phyloP scores from a whole-genome alignment of 768 basidiomycete species.

The Phanerochaete carnosa region DNA sequence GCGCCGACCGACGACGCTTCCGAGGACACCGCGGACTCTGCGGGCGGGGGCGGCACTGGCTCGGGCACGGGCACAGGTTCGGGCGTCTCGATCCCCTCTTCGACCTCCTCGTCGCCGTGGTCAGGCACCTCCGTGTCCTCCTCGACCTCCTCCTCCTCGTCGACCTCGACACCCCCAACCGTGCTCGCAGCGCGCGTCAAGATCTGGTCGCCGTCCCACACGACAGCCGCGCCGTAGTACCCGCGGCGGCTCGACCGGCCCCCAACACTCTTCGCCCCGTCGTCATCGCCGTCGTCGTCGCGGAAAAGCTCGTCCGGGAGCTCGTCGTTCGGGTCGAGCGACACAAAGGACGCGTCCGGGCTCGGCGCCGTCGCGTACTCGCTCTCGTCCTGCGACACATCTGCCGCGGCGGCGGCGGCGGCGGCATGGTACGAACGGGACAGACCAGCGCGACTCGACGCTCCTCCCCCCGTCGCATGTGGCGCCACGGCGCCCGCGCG shows the following conservation, averaged over 20 bases:
- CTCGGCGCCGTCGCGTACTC: neutral
- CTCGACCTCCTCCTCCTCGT: neutral
- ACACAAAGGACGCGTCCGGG: constrained; percentile 5
- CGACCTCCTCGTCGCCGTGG: neutral
- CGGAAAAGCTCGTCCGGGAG: neutral
- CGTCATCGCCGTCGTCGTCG: neutral
- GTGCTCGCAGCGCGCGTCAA: neutral
- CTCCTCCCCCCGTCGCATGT: too few relatives aligned
- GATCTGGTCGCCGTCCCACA: constrained; percentile 2
- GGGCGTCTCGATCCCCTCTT: neutral
- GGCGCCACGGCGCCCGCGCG: neutral
- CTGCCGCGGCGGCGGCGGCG: too few relatives aligned
- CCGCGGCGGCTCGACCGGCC: neutral
- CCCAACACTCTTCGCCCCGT: too few relatives aligned
- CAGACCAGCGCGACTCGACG: too few relatives aligned
- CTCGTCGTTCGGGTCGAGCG: neutral
- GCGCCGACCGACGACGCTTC: neutral
- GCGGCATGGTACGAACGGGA: too few relatives aligned
- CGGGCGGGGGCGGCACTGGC: neutral
- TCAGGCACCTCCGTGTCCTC: neutral
- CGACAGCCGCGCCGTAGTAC: neutral
- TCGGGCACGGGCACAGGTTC: neutral
- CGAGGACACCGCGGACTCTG: neutral
- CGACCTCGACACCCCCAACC: neutral
- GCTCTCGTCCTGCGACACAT: neutral